A percentile compares a stretch with the other conserved stretches of the same genome.
Evolutionary conservation across 768 basidiomycete genomes (phyloP).

Genomic region (Rhizopogon salebrosus): DNA sequence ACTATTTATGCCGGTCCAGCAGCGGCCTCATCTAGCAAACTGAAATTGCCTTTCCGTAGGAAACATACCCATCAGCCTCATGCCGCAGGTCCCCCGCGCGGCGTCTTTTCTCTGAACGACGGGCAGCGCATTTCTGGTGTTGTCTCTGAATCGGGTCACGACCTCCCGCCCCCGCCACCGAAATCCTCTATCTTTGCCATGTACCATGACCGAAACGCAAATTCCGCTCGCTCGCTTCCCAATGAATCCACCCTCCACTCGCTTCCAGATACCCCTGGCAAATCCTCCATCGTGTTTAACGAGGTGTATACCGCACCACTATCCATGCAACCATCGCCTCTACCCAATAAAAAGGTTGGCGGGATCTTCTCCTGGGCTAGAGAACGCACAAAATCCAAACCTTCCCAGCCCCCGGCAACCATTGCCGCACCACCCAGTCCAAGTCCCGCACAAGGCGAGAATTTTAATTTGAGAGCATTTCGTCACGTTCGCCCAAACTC

Average conservation of each 20-base stretch:
- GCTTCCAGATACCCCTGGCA: slow-evolving; percentile 16
- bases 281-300: slow-evolving; percentile 5
- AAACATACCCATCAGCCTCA: slow-evolving; percentile 20
- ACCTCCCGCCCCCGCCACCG: slow-evolving; percentile 52
- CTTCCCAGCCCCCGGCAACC: slow-evolving; percentile 25
- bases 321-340: slow-evolving; percentile 7
- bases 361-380: slow-evolving; percentile 31
- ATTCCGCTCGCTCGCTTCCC: slow-evolving; percentile 65
- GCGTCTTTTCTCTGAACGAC: slow-evolving; percentile 17
- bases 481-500: slow-evolving; percentile 55
- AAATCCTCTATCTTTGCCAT: slow-evolving; percentile 61
- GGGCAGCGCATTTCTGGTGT: slow-evolving; percentile 31
- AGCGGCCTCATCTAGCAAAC: slow-evolving; percentile 36
- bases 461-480: slow-evolving; percentile 74
- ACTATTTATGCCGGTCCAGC: slow-evolving; percentile 20
- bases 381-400: slow-evolving; percentile 32
- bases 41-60: slow-evolving; percentile 40
- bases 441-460: slow-evolving; percentile 14
- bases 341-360: slow-evolving; percentile 30
- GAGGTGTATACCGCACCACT: slow-evolving; percentile 8
- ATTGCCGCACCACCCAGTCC: slow-evolving; percentile 25
- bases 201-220: slow-evolving; percentile 45
- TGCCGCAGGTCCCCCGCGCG: neutral
- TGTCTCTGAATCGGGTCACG: slow-evolving; percentile 40
- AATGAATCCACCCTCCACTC: slow-evolving; percentile 22